A percentile compares a stretch with the other conserved stretches of the same genome.
These are phyloP conservation scores for Chlamydomonas eustigma DNA, from an alignment of 139 green algal genomes.

Conservation along the genomic window DNA sequence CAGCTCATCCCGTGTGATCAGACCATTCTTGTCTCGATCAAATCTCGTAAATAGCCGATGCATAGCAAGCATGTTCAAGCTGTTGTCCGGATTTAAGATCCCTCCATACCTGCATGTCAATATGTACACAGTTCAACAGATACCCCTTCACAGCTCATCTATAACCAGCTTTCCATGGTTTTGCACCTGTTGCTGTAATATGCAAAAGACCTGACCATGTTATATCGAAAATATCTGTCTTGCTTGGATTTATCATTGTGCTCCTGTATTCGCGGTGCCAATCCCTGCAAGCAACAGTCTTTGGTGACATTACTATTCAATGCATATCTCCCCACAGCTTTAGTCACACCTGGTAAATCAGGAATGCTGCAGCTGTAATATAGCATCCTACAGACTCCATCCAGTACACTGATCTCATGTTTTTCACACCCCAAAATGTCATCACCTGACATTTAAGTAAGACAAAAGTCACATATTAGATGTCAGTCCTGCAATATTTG, in stretches of 20 bases:
- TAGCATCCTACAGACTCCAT: neutral
- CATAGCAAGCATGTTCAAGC: neutral
- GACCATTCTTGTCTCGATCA: constrained; percentile 1
- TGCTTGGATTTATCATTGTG: neutral
- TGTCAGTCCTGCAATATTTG: neutral
- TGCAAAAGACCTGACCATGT: neutral
- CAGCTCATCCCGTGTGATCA: neutral
- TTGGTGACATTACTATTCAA: neutral
- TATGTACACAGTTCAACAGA: neutral
- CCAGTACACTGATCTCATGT: neutral
- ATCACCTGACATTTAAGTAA: neutral
- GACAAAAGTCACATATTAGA: neutral
- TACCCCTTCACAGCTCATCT: too few species aligned
- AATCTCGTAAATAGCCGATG: neutral
- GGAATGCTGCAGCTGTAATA: neutral
- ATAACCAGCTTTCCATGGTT: too few species aligned
- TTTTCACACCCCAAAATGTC: neutral
- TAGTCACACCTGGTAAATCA: neutral
- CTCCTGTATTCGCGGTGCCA: neutral
- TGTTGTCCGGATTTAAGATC: neutral
- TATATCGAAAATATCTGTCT: neutral
- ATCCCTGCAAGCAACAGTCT: neutral
- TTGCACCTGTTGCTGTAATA: constrained; percentile 2
- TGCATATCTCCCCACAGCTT: neutral
- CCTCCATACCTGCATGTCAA: neutral